A percentile compares a stretch with the other conserved stretches of the same genome.
phyloP scores from a whole-genome alignment of 2,329 filamentous ascomycete genomes.

The Aspergillus fructus region DNA sequence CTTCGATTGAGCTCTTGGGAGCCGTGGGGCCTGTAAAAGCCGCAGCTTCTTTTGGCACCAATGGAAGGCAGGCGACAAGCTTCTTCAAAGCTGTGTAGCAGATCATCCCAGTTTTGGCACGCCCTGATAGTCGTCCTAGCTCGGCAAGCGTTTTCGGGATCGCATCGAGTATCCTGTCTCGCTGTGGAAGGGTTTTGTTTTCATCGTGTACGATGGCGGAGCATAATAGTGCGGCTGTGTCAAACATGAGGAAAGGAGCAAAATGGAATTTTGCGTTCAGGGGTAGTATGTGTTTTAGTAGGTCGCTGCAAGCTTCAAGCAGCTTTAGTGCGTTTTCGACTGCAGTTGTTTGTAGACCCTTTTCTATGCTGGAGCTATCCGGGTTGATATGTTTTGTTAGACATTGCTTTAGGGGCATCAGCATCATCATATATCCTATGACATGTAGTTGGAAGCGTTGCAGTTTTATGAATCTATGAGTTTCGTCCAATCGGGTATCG shows the following conservation, averaged over 20 bases:
- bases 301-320: constrained; percentile 39
- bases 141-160: constrained; percentile 40
- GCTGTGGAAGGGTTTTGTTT: constrained; percentile 41
- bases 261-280: constrained; percentile 52
- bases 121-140: constrained; percentile 25
- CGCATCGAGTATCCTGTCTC: constrained; percentile 41
- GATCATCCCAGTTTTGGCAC: constrained; percentile 25
- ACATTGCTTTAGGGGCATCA: constrained; percentile 49
- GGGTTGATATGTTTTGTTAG: constrained; percentile 37
- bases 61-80: constrained; percentile 19
- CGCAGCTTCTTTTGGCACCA: constrained; percentile 4
- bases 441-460: constrained; percentile 50
- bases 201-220: constrained; percentile 54
- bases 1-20: neutral
- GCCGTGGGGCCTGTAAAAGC: neutral
- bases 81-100: constrained; percentile 24
- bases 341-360: constrained; percentile 42
- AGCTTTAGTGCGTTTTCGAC: constrained; percentile 48
- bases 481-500: constrained; percentile 44
- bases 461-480: constrained; percentile 45
- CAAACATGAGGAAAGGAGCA: constrained; percentile 53
- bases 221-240: constrained; percentile 52
- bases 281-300: constrained; percentile 45
- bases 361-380: constrained; percentile 33
- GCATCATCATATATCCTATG: constrained; percentile 46